These are phyloP conservation scores for Lathyrus tuberosus DNA, from an alignment of 306 rosid species.

Conservation along the genomic window DNA sequence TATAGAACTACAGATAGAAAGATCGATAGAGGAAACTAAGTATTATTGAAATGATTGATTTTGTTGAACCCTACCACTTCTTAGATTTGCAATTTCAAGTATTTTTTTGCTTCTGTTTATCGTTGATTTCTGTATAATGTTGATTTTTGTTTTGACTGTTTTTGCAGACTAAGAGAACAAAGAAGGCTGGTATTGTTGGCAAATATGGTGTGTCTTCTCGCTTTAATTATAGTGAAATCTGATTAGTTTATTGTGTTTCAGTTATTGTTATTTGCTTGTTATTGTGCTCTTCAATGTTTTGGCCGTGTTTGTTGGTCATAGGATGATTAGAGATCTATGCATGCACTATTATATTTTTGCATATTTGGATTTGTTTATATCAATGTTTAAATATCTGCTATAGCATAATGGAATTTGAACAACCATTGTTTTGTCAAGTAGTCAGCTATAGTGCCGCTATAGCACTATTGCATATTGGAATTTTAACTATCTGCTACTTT, in stretches of 20 bases:
- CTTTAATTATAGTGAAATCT: not conserved
- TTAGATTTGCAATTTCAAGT: not conserved
- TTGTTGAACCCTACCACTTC: not conserved
- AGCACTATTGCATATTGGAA: no score
- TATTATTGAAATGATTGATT: not conserved
- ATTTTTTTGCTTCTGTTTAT: not conserved
- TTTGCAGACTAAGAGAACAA: conserved; percentile 88
- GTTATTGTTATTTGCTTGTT: not conserved
- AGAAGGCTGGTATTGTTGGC: conserved; percentile 94
- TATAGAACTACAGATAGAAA: not conserved
- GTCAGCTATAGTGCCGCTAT: no score
- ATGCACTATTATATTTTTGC: no score
- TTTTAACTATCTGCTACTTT: no score
- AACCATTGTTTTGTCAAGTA: no score
- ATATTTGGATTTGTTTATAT: not conserved
- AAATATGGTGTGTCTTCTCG: conserved; percentile 59
- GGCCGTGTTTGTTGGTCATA: not conserved
- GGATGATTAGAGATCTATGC: not conserved
- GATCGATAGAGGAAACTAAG: not conserved
- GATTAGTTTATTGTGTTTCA: not conserved
- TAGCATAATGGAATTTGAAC: no score
- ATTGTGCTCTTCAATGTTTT: not conserved
- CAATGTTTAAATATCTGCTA: no score
- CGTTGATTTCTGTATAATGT: not conserved
- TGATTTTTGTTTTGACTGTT: not conserved